Conservation (phyloP, 164 flowering plant genomes). For the Liquidambar formosana region DNA sequence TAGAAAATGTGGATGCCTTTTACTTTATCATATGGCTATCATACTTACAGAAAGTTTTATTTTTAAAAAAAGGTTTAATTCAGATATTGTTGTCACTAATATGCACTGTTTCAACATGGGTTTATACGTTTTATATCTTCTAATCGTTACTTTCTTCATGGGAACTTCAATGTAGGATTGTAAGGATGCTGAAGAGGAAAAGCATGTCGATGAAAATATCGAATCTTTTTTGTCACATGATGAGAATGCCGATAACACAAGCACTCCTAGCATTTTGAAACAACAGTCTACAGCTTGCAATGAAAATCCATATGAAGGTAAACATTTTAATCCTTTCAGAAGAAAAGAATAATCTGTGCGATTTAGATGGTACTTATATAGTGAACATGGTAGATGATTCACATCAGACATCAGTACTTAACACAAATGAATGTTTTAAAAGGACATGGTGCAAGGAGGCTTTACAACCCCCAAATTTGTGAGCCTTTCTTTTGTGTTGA, state of each 20-base stretch:
- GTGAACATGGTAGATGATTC: neutral
- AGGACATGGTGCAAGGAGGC: neutral
- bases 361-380: neutral
- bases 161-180: neutral
- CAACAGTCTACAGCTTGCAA: neutral
- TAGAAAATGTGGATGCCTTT: too few species aligned
- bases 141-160: neutral
- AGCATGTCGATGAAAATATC: slow-evolving; percentile 3
- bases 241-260: neutral
- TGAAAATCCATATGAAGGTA: slow-evolving; percentile 8
- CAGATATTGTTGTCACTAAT: neutral
- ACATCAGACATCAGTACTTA: neutral
- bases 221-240: slow-evolving; percentile 18
- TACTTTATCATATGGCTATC: neutral
- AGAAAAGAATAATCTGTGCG: neutral
- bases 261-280: slow-evolving; percentile 6
- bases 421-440: neutral
- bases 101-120: neutral
- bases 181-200: neutral
- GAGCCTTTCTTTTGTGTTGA: neutral
- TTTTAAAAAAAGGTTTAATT: slow-evolving; percentile 1
- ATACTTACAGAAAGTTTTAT: neutral
- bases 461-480: neutral
- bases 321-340: neutral
- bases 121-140: neutral